A percentile compares a stretch with the other conserved stretches of the same genome.
Conservation (phyloP, 768 basidiomycete genomes). For the Russula griseocarnosa region DNA sequence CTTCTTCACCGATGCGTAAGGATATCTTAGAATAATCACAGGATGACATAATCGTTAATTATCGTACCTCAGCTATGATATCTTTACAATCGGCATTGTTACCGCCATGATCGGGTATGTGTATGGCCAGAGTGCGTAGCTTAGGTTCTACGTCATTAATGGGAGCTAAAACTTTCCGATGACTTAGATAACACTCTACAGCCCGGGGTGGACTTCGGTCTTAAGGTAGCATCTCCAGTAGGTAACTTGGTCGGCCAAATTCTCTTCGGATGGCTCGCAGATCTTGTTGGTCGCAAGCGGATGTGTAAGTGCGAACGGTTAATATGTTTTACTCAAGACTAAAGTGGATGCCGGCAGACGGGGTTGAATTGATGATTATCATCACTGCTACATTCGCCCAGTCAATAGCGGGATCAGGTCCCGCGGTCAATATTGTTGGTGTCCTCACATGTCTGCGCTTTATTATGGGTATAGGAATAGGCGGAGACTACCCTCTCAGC, state of each 20-base stretch:
- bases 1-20: slow-evolving; percentile 85
- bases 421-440: slow-evolving; percentile 68
- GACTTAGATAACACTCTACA: slow-evolving; percentile 35
- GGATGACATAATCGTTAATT: neutral
- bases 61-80: slow-evolving; percentile 54
- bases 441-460: slow-evolving; percentile 81
- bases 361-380: slow-evolving; percentile 75
- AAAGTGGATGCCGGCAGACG: slow-evolving; percentile 41
- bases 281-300: slow-evolving; percentile 41
- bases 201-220: slow-evolving; percentile 40
- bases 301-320: slow-evolving; percentile 54
- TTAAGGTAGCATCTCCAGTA: slow-evolving; percentile 43
- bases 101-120: slow-evolving; percentile 81
- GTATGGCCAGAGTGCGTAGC: slow-evolving; percentile 45
- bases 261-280: slow-evolving; percentile 46
- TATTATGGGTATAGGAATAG: slow-evolving; percentile 79
- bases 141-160: neutral
- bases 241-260: slow-evolving; percentile 44
- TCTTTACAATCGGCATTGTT: slow-evolving; percentile 87
- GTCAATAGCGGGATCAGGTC: slow-evolving; percentile 68
- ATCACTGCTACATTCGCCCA: slow-evolving; percentile 77
- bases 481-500: slow-evolving; percentile 83
- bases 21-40: slow-evolving; percentile 2
- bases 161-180: neutral
- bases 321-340: neutral